Percentiles rank a stretch among this genome's conserved stretches.
phyloP scores from a whole-genome alignment of 2,329 filamentous ascomycete genomes.

The Aspergillus pseudotamarii region DNA sequence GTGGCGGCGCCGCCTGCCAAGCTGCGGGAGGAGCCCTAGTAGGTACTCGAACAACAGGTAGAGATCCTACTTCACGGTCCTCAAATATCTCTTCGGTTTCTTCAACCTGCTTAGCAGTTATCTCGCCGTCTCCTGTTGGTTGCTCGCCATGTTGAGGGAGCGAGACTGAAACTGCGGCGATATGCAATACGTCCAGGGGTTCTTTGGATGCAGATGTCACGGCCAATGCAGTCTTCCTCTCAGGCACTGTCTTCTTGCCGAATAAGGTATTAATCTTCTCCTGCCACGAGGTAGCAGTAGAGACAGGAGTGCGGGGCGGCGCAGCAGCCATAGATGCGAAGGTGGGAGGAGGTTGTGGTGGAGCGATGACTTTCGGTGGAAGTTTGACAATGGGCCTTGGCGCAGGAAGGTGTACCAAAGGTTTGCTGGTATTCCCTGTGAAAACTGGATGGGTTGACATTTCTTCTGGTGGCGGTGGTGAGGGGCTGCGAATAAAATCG shows the following conservation, averaged over 20 bases:
- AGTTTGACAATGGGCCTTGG: constrained; percentile 78
- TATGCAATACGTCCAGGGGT: constrained; percentile 61
- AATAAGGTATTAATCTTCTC: constrained; percentile 78
- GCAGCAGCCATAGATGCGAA: constrained; percentile 49
- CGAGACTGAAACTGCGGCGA: constrained; percentile 68
- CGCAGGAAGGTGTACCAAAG: constrained; percentile 60
- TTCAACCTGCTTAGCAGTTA: constrained; percentile 69
- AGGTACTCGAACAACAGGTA: constrained; percentile 72
- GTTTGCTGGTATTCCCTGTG: constrained; percentile 52
- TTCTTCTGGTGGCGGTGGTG: constrained; percentile 62
- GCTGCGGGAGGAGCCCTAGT: constrained; percentile 62
- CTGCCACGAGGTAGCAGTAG: constrained; percentile 67
- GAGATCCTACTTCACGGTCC: constrained; percentile 76
- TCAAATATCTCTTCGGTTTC: constrained; percentile 81
- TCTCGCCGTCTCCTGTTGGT: constrained; percentile 48
- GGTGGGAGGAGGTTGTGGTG: constrained; percentile 48
- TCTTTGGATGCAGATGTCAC: constrained; percentile 70
- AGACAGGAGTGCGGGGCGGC: constrained; percentile 45
- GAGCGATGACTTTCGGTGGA: constrained; percentile 60
- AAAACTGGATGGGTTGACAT: constrained; percentile 59
- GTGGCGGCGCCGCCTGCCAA: constrained; percentile 60
- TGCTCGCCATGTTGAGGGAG: constrained; percentile 55
- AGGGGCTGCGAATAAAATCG: constrained; percentile 43
- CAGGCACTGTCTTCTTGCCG: constrained; percentile 59
- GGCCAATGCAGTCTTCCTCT: constrained; percentile 59